phyloP scores from a whole-genome alignment of 139 green algal genomes.

The Chlorella vulgaris region DNA sequence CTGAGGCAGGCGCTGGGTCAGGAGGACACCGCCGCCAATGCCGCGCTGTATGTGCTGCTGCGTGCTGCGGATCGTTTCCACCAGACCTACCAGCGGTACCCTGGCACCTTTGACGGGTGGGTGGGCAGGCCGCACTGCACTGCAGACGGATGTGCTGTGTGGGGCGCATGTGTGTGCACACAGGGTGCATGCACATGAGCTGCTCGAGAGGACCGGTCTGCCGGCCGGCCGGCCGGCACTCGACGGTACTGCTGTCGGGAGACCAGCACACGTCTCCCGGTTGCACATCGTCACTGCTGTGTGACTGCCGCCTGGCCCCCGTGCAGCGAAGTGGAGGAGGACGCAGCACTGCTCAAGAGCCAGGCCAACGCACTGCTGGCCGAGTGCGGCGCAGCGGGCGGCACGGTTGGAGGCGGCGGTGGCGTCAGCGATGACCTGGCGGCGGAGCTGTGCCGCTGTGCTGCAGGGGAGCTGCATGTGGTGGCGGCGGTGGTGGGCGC shows the following conservation, averaged over 20 bases:
- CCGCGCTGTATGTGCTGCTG: conserved; percentile 83
- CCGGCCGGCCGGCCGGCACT: no score
- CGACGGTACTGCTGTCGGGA: no score
- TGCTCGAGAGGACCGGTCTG: no score
- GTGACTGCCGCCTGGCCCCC: neutral
- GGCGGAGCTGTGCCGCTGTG: conserved; percentile 78
- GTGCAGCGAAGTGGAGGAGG: conserved; percentile 65
- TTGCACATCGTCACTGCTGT: neutral
- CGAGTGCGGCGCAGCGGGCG: conserved; percentile 39
- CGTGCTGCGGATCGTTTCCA: conserved; percentile 78
- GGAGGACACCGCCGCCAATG: conserved; percentile 61
- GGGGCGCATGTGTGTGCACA: no score
- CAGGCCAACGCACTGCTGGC: conserved; percentile 45
- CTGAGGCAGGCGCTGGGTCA: conserved; percentile 46
- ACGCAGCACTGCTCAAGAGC: conserved; percentile 75
- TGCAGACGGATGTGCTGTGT: neutral
- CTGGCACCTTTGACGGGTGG: conserved; percentile 60
- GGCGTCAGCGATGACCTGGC: conserved; percentile 68
- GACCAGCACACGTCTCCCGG: neutral
- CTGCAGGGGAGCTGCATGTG: conserved; percentile 84
- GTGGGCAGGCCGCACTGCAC: neutral
- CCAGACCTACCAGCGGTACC: conserved; percentile 55
- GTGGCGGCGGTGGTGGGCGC: conserved; percentile 90
- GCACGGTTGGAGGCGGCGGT: no score
- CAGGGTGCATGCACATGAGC: no score